Base-by-base conservation (phyloP, 495 filamentous ascomycete species). In the Articulospora tetracladia region DNA sequence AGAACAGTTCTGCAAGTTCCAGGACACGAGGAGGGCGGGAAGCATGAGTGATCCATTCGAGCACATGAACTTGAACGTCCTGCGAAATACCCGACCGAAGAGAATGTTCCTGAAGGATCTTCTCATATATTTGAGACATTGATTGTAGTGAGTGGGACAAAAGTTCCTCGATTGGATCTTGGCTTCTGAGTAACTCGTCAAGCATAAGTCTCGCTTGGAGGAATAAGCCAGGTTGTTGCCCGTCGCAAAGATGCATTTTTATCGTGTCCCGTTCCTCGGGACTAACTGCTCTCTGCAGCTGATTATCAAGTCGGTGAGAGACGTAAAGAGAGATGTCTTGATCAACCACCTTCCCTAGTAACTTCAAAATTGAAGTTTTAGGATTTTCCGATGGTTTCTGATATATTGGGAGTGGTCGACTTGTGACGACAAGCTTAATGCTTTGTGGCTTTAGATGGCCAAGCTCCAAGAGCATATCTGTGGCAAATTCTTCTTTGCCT, bases 41-140 rank as follows among this genome's bases (percentile, higher is more conserved):
- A 1, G 79, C 68, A 61, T 82, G 79, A 0, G 77, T 83, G 22
- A 77, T 73, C 62, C 71, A 77, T 34, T 74, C 71, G 1, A 84
- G 61, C 17, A 84, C 68, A 1, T 72, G 61, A 3, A 73, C 32
- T 66, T 83, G 81, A 24, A 77, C 57, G 3, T 76, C 69, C 19
- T 67, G 51, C 2, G 72, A 57, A 0, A 79, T 66, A 22, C 68
- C 67, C 15, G 74, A 71, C 15, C 68, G 64, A 1, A 47, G 39
- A 7, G 73, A 64, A 51, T 82, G 77, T 15, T 80, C 74, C 3
- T 47, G 55, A 0, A 83, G 65, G 7, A 83, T 62, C 10, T 69
- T 54, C 10, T 62, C 70, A 51, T 83, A 83, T 71, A 82, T 77
- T 36, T 72, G 67, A 0, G 79, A 75, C 10, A 81, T 68, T 1